Evolutionary conservation across 225 moss, liverwort and hornwort species (phyloP).

Genomic region (Pseudoscleropodium purum): DNA sequence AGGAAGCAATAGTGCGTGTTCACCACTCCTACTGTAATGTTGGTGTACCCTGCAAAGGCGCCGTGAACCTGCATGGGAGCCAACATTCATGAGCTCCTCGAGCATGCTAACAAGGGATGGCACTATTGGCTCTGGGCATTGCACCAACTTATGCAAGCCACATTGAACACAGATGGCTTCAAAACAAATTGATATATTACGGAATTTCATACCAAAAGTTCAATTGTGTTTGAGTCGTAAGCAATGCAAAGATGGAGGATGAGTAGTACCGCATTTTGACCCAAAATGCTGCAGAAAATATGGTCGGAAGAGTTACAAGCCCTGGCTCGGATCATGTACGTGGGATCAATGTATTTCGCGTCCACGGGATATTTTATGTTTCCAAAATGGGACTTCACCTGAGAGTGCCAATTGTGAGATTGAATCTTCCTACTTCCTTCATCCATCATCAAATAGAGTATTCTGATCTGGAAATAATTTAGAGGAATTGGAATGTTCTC

Average conservation of each 20-base stretch:
- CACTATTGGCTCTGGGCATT: too few relatives aligned
- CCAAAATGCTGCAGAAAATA: constrained; percentile 83
- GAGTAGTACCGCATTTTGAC: constrained; percentile 78
- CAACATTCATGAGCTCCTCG: neutral
- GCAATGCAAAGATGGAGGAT: neutral
- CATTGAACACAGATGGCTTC: neutral
- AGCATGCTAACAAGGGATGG: too few relatives aligned
- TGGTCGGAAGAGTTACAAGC: constrained; percentile 83
- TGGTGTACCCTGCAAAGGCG: constrained; percentile 88
- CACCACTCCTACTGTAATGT: constrained; percentile 78
- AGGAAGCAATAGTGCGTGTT: constrained; percentile 90
- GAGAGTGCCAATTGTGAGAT: neutral
- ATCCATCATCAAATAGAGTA: neutral
- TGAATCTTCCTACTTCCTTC: neutral
- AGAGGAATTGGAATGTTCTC: neutral
- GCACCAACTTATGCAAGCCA: neutral
- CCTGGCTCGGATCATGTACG: constrained; percentile 93
- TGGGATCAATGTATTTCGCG: constrained; percentile 85
- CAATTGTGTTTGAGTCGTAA: neutral
- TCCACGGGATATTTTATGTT: constrained; percentile 51
- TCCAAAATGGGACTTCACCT: constrained; percentile 76
- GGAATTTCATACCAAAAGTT: neutral
- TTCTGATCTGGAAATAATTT: neutral
- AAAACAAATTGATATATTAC: neutral
- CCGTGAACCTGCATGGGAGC: constrained; percentile 59